These are phyloP conservation scores for Fraxinus latifolia DNA, from an alignment of 305 asterid species.

Conservation along the genomic window DNA sequence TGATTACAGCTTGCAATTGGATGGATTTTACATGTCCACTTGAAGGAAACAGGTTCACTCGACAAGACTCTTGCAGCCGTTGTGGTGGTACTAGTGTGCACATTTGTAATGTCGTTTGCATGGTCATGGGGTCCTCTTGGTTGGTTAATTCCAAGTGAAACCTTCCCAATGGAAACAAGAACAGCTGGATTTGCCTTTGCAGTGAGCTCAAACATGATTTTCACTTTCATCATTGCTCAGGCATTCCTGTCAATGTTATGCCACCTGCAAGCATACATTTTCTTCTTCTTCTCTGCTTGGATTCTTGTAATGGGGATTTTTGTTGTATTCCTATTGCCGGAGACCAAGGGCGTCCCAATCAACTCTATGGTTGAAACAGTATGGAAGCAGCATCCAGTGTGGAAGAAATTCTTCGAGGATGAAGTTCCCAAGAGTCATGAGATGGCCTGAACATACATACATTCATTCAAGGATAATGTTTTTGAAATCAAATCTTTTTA, in stretches of 20 bases:
- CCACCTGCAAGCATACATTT: conserved; percentile 45
- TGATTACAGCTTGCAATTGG: conserved; percentile 47
- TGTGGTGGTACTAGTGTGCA: conserved; percentile 36
- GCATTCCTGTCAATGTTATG: conserved; percentile 71
- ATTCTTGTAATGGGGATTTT: conserved; percentile 52
- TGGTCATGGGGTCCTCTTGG: conserved; percentile 59
- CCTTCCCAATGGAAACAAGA: conserved; percentile 40
- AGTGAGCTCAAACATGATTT: conserved; percentile 70
- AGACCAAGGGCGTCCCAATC: conserved; percentile 60
- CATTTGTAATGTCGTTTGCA: conserved; percentile 43
- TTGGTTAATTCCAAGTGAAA: conserved; percentile 47
- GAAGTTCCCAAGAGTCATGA: conserved; percentile 12
- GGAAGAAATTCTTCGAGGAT: conserved; percentile 42
- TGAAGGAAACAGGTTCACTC: conserved; percentile 38
- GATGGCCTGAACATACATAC: conserved; percentile 6
- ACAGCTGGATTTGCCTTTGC: conserved; percentile 58
- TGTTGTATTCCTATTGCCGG: conserved; percentile 56
- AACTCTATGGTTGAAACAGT: conserved; percentile 49
- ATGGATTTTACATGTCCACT: conserved; percentile 27
- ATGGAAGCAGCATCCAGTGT: conserved; percentile 59
- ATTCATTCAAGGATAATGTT: background rate
- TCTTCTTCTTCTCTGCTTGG: conserved; percentile 74
- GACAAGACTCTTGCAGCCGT: conserved; percentile 14
- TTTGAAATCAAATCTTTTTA: background rate
- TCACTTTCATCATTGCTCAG: conserved; percentile 67